Conservation (phyloP, 352 stramenopile species). For the Phytophthora crassamura region DNA sequence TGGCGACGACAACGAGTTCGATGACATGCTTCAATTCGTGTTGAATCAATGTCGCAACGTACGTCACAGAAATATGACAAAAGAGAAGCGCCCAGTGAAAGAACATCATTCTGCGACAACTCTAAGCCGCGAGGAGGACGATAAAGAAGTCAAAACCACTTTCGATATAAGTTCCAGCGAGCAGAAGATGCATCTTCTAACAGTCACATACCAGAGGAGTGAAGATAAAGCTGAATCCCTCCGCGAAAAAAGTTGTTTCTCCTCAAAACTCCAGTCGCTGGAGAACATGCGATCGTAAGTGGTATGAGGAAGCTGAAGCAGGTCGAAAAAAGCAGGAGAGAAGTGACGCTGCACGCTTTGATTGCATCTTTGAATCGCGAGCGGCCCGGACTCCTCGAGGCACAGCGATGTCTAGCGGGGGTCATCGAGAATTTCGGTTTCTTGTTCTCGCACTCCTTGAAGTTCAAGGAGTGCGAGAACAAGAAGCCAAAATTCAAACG, state of each 20-base stretch:
- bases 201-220: too few relatives aligned
- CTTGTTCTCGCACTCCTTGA: too few relatives aligned
- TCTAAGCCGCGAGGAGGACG: too few relatives aligned
- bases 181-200: too few relatives aligned
- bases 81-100: too few relatives aligned
- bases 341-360: slow-evolving; percentile 15
- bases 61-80: not conserved
- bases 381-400: not conserved
- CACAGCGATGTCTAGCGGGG: not conserved
- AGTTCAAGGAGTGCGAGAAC: not conserved
- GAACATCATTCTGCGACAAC: too few relatives aligned
- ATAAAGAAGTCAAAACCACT: too few relatives aligned
- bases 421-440: too few relatives aligned
- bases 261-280: not conserved
- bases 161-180: too few relatives aligned
- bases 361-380: slow-evolving; percentile 2
- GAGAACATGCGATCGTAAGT: not conserved
- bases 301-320: slow-evolving; percentile 2
- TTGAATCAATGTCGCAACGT: slow-evolving; percentile 9
- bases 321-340: not conserved
- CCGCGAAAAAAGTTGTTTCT: not conserved
- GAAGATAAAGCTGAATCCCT: not conserved
- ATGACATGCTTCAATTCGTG: not conserved
- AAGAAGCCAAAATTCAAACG: slow-evolving; percentile 10
- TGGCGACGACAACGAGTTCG: not conserved